Evolutionary conservation across 768 basidiomycete species (phyloP).

Genomic region (Paxillus involutus): DNA sequence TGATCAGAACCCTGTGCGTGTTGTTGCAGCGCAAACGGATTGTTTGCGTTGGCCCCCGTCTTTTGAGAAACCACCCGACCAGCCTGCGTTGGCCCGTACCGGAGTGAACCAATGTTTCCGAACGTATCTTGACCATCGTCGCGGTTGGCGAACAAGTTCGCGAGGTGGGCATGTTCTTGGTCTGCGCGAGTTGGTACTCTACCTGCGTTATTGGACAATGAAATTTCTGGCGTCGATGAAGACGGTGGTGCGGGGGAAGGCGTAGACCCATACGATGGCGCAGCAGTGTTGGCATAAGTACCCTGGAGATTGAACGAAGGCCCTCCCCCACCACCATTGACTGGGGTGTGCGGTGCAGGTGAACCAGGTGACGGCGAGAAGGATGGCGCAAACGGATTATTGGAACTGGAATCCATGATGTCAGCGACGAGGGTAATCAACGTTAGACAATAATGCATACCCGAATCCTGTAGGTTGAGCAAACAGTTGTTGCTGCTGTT

Average conservation of each 20-base stretch:
- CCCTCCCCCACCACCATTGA: slow-evolving; percentile 32
- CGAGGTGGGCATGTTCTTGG: slow-evolving; percentile 73
- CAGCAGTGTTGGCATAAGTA: slow-evolving; percentile 54
- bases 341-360: slow-evolving; percentile 34
- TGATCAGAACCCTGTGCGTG: slow-evolving; percentile 60
- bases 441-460: slow-evolving; percentile 35
- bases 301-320: slow-evolving; percentile 70
- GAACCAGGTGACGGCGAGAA: slow-evolving; percentile 29
- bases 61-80: slow-evolving; percentile 47
- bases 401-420: slow-evolving; percentile 58
- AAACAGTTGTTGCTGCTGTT: slow-evolving; percentile 43
- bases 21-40: slow-evolving; percentile 66
- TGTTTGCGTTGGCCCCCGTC: slow-evolving; percentile 49
- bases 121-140: slow-evolving; percentile 97
- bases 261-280: slow-evolving; percentile 32
- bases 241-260: slow-evolving; percentile 44
- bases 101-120: slow-evolving; percentile 80
- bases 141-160: slow-evolving; percentile 78
- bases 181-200: slow-evolving; percentile 49
- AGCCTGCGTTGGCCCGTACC: slow-evolving; percentile 65
- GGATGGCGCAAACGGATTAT: slow-evolving; percentile 88
- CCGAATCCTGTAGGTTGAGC: slow-evolving; percentile 76
- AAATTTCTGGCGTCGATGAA: slow-evolving; percentile 40
- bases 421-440: slow-evolving; percentile 13
- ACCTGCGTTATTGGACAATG: slow-evolving; percentile 13